phyloP scores from a whole-genome alignment of 2,329 filamentous ascomycete species.

The Colletotrichum plurivorum region DNA sequence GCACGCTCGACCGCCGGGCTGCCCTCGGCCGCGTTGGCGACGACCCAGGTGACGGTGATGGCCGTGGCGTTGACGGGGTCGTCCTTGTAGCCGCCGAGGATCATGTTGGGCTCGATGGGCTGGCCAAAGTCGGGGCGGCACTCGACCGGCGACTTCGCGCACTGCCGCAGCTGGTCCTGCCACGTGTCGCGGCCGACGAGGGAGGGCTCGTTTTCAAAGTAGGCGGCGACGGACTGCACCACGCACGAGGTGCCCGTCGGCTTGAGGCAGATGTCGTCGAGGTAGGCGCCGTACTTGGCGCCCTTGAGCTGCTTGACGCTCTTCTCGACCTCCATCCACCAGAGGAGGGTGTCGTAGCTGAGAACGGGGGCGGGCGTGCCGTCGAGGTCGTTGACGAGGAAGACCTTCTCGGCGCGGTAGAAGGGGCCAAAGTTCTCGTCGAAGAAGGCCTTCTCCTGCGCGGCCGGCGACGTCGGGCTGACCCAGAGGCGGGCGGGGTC shows the following conservation, averaged over 20 bases:
- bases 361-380: conserved; percentile 79
- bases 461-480: conserved; percentile 91
- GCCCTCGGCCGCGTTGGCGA: conserved; percentile 86
- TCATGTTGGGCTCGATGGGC: conserved; percentile 86
- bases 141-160: conserved; percentile 83
- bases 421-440: conserved; percentile 95
- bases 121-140: conserved; percentile 93
- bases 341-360: conserved; percentile 87
- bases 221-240: conserved; percentile 91
- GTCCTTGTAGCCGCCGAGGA: conserved; percentile 84
- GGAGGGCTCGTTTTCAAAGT: conserved; percentile 79
- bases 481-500: conserved; percentile 96
- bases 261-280: conserved; percentile 94
- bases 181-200: conserved; percentile 77
- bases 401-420: conserved; percentile 93
- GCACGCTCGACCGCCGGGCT: conserved; percentile 79
- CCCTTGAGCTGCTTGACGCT: conserved; percentile 82
- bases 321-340: conserved; percentile 95
- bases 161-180: conserved; percentile 79
- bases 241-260: conserved; percentile 92
- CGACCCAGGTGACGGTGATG: conserved; percentile 93
- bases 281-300: conserved; percentile 73
- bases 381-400: conserved; percentile 88
- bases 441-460: conserved; percentile 94
- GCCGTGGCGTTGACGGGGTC: conserved; percentile 82